Base-by-base conservation (phyloP, 176 grass and related monocot genomes). In the Typha latifolia region DNA sequence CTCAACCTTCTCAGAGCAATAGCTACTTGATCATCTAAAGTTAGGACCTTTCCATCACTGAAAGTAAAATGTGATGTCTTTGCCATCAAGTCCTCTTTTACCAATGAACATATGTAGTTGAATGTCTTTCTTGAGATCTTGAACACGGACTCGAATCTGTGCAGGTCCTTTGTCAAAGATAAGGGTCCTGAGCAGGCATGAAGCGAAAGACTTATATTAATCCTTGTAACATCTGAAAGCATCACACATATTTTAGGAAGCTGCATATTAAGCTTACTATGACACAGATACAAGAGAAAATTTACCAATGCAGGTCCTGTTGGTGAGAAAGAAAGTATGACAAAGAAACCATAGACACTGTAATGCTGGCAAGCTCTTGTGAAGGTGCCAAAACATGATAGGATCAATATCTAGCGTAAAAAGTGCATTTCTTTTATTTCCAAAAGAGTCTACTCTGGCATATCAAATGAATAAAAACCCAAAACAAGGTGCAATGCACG, bases 61-160 rank as follows among this genome's bases (percentile, higher is more conserved):
- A 82, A 95, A 66, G 69, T 81, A 62, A 87, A 96, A 56, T 82
- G 74, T 3, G 80, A 69, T 47, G 76, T 80, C 64, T 86, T 86
- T 63, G 65, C 83, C 67, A 55, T 80, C 48, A 86, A 70, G 20
- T 82, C 70, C n/a, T 78, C 75, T 22, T 56, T 78, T 62, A 84
- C 77, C 19, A 95, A 64, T 57, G 75, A 80, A 16, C 84, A 95
- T 61, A 95, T 83, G 75, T 95, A 95, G 68, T 87, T 72, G 14
- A 95, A 95, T 16, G 91, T 95, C 69, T 77, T 87, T 75, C 86
- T 95, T 15, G 86, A 86, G 71, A 95, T 90, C 74, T 82, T 87
- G 66, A 95, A 82, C n/a, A 82, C 63, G 12, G 72, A 80, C 63
- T 95, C 81, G 8, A 95, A 95, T 20, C 80, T 53, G 5, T 72